Conservation (phyloP, 805 yeast genomes). For the Ogataea sp. region DNA sequence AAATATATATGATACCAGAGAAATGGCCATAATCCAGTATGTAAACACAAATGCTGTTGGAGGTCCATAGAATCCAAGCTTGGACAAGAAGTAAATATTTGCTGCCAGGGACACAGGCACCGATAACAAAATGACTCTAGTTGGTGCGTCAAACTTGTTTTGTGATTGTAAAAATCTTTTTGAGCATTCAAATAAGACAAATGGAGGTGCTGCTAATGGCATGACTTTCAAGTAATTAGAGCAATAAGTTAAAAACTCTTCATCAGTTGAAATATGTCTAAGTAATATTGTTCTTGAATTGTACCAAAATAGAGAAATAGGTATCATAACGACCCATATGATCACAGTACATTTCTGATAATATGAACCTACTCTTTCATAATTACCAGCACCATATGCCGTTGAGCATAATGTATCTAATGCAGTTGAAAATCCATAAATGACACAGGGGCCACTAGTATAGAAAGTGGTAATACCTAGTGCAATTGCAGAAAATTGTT, state of each 20-base stretch:
- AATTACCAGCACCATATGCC: constrained; percentile 61
- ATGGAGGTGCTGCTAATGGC: constrained; percentile 59
- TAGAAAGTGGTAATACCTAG: constrained; percentile 69
- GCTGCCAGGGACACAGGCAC: constrained; percentile 59
- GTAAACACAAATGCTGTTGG: constrained; percentile 63
- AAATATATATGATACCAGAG: constrained; percentile 43
- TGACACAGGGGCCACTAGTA: constrained; percentile 61
- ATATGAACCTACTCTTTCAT: constrained; percentile 55
- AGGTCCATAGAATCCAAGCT: constrained; percentile 62
- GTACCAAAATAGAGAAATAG: constrained; percentile 53
- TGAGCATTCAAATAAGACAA: constrained; percentile 57
- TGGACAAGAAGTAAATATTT: constrained; percentile 54
- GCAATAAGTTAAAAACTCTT: constrained; percentile 38
- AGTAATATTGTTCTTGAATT: constrained; percentile 37
- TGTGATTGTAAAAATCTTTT: constrained; percentile 70
- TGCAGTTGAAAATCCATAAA: constrained; percentile 69
- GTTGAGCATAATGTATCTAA: constrained; percentile 73
- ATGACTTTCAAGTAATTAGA: constrained; percentile 43
- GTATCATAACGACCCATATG: constrained; percentile 38
- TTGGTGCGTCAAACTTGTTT: constrained; percentile 69
- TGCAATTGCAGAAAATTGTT: constrained; percentile 64
- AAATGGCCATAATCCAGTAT: constrained; percentile 58
- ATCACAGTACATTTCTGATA: constrained; percentile 57
- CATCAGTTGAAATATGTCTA: constrained; percentile 34
- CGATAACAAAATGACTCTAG: constrained; percentile 55